Conservation (phyloP, 1,284 basidiomycete genomes). For the Leccinum pachyderme region DNA sequence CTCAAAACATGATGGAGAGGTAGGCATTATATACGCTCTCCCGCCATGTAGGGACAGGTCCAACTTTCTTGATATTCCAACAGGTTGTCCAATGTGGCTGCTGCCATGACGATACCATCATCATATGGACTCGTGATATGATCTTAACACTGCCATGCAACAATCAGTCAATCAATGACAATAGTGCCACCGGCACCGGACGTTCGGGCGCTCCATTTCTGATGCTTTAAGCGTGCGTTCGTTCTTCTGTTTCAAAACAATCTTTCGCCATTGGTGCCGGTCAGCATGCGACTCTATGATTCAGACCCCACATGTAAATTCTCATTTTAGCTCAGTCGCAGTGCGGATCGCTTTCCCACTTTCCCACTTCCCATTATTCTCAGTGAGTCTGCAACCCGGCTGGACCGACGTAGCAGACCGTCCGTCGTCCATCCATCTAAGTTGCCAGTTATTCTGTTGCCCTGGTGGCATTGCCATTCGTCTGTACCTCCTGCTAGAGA, state of each 20-base stretch:
- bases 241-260: not conserved
- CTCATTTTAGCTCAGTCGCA: not conserved
- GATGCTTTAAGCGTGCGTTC: not conserved
- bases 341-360: conserved; percentile 14
- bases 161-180: not conserved
- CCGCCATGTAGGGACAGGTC: no score
- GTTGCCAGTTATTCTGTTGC: conserved; percentile 28
- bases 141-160: not conserved
- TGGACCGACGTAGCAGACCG: conserved; percentile 44
- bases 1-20: not conserved
- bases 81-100: not conserved
- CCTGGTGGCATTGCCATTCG: conserved; percentile 46
- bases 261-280: not conserved
- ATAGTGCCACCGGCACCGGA: not conserved
- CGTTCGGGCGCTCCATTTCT: no score
- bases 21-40: no score
- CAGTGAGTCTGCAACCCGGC: conserved; percentile 41
- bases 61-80: not conserved
- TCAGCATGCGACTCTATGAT: no score
- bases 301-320: not conserved
- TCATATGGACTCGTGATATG: not conserved
- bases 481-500: conserved; percentile 24
- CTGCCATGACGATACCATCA: not conserved
- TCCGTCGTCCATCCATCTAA: not conserved
- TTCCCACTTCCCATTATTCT: conserved; percentile 22